phyloP scores from a whole-genome alignment of 2,329 filamentous ascomycete species.

The Pseudodiploospora longispora region DNA sequence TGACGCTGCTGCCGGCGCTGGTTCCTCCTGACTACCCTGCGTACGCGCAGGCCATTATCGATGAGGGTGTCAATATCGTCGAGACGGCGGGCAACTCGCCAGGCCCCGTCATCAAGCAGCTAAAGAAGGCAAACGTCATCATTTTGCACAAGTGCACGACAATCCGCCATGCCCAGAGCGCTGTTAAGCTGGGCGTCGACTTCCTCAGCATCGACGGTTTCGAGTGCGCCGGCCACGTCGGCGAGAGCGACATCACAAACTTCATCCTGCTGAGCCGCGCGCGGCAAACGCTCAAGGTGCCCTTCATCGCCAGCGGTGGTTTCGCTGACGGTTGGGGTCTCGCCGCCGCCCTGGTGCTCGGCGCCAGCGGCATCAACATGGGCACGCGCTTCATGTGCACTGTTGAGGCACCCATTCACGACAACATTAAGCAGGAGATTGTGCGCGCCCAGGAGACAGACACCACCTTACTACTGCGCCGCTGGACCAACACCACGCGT shows the following conservation, averaged over 20 bases:
- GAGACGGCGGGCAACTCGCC: conserved; percentile 88
- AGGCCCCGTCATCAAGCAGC: conserved; percentile 78
- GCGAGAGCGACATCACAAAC: conserved; percentile 81
- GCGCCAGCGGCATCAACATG: conserved; percentile 96
- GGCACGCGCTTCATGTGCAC: conserved; percentile 97
- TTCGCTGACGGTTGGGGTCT: conserved; percentile 93
- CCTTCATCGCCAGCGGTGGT: conserved; percentile 92
- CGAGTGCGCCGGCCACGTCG: conserved; percentile 88
- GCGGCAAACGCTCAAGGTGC: conserved; percentile 72
- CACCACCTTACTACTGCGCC: conserved; percentile 76
- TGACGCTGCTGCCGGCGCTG: conserved; percentile 85
- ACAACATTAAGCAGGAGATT: conserved; percentile 90
- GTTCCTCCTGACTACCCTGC: conserved; percentile 86
- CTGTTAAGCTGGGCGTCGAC: conserved; percentile 90
- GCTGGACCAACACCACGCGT: conserved; percentile 89
- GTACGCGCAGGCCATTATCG: conserved; percentile 86
- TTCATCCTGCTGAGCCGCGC: conserved; percentile 82
- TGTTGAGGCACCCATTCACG: conserved; percentile 82
- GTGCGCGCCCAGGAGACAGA: conserved; percentile 83
- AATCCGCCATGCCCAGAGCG: conserved; percentile 84
- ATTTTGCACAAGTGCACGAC: conserved; percentile 98
- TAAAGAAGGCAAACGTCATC: conserved; percentile 71
- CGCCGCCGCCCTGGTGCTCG: conserved; percentile 80
- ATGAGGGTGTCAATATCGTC: conserved; percentile 84
- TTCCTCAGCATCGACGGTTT: conserved; percentile 97